A percentile compares a stretch with the other conserved stretches of the same genome.
Conservation (phyloP, 2,329 filamentous ascomycete genomes). For the Apiospora marii region DNA sequence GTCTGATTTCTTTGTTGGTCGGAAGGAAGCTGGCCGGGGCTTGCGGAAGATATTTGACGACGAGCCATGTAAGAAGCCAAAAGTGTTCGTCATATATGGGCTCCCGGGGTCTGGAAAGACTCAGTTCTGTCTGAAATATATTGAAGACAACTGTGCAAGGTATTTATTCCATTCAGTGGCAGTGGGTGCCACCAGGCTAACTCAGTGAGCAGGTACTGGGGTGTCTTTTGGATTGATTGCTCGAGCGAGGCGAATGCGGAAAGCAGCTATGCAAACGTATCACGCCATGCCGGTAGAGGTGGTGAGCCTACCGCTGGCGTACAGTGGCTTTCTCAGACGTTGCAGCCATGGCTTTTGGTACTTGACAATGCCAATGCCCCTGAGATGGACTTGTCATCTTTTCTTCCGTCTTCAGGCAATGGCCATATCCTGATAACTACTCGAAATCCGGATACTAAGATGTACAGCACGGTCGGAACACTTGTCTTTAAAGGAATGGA, state of each 20-base stretch:
- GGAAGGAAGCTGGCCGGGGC: neutral
- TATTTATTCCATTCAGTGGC: neutral
- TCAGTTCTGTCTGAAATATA: slow-evolving; percentile 27
- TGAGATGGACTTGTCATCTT: slow-evolving; percentile 28
- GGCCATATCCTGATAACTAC: slow-evolving; percentile 29
- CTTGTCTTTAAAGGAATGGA: slow-evolving; percentile 30
- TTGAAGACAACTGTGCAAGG: slow-evolving; percentile 28
- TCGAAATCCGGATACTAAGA: slow-evolving; percentile 27
- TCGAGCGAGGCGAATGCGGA: slow-evolving; percentile 28
- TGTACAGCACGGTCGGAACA: slow-evolving; percentile 28
- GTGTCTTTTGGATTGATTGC: slow-evolving; percentile 30
- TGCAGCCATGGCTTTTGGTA: slow-evolving; percentile 29
- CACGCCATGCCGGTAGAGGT: slow-evolving; percentile 27
- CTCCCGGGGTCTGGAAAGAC: slow-evolving; percentile 29
- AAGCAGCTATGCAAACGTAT: slow-evolving; percentile 22
- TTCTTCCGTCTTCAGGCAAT: slow-evolving; percentile 25
- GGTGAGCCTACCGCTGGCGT: slow-evolving; percentile 26
- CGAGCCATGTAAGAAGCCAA: slow-evolving; percentile 22
- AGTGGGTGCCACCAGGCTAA: neutral
- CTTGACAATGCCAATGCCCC: slow-evolving; percentile 29
- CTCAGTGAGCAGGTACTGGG: slow-evolving; percentile 26
- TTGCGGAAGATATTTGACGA: neutral
- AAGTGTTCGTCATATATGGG: slow-evolving; percentile 29
- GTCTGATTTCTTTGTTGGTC: slow-evolving; percentile 28
- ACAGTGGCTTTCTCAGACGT: slow-evolving; percentile 27